These are phyloP conservation scores for Puccinellia tenuiflora DNA, from an alignment of 176 grass and related monocot species.

Conservation along the genomic window DNA sequence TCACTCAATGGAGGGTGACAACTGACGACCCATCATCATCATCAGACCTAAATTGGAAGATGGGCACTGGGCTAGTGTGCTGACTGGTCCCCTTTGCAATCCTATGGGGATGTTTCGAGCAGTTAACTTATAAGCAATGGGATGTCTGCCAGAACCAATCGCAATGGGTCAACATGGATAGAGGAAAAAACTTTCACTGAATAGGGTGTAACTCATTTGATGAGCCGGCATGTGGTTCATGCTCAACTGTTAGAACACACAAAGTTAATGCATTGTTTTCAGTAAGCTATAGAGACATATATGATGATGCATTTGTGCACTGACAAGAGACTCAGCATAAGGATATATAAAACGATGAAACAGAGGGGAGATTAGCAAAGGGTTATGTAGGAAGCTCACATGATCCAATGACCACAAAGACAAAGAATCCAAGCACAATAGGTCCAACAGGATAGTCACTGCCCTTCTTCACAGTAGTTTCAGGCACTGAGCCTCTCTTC, in stretches of 20 bases:
- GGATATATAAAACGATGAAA: not conserved
- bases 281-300: not conserved
- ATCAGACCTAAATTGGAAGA: not conserved
- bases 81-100: not conserved
- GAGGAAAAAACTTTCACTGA: not conserved
- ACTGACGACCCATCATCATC: not conserved
- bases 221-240: not conserved
- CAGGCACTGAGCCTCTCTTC: conserved; percentile 45
- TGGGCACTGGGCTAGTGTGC: not conserved
- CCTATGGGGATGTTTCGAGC: not conserved
- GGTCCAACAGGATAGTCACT: conserved; percentile 63
- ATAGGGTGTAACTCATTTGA: not conserved
- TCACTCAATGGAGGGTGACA: not conserved
- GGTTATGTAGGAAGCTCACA: conserved; percentile 22
- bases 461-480: conserved; percentile 53
- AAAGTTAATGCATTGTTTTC: not conserved
- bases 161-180: not conserved
- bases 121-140: not conserved
- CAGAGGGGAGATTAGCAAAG: not conserved
- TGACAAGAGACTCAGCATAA: not conserved
- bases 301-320: not conserved
- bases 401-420: conserved; percentile 64
- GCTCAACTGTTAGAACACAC: not conserved
- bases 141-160: not conserved
- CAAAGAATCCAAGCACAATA: conserved; percentile 52